phyloP scores from a whole-genome alignment of 2,329 filamentous ascomycete species.

The Aspergillus sclerotialis region DNA sequence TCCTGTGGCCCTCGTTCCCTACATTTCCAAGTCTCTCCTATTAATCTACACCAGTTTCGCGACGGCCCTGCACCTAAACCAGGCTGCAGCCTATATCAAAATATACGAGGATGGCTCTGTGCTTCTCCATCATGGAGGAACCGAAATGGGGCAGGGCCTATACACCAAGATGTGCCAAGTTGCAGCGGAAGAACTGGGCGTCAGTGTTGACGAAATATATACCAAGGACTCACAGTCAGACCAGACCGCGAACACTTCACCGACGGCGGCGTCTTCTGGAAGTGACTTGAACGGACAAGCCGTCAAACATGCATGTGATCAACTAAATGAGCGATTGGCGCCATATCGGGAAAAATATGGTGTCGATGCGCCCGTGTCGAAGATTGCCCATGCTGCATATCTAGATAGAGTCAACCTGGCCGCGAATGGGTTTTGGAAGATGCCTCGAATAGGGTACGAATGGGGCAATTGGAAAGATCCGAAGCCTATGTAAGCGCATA shows the following conservation, averaged over 20 bases:
- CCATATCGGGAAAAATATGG: too few relatives aligned
- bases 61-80: conserved; percentile 18
- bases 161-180: conserved; percentile 20
- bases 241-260: conserved; percentile 17
- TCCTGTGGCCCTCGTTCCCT: too few relatives aligned
- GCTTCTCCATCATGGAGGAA: conserved; percentile 17
- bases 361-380: conserved; percentile 76
- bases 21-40: too few relatives aligned
- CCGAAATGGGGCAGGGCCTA: conserved; percentile 20
- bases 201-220: conserved; percentile 12
- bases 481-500: too few relatives aligned
- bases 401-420: conserved; percentile 94
- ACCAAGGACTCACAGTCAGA: conserved; percentile 15
- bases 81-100: conserved; percentile 13
- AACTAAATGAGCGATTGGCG: too few relatives aligned
- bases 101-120: conserved; percentile 18
- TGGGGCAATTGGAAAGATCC: conserved; percentile 88
- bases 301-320: conserved; percentile 36
- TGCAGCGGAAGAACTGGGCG: conserved; percentile 14
- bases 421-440: conserved; percentile 95
- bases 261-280: conserved; percentile 17
- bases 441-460: conserved; percentile 89
- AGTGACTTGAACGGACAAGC: conserved; percentile 21
- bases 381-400: conserved; percentile 86
- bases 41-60: too few relatives aligned